Conservation (phyloP, 306 rosid species). For the Inga laurina region DNA sequence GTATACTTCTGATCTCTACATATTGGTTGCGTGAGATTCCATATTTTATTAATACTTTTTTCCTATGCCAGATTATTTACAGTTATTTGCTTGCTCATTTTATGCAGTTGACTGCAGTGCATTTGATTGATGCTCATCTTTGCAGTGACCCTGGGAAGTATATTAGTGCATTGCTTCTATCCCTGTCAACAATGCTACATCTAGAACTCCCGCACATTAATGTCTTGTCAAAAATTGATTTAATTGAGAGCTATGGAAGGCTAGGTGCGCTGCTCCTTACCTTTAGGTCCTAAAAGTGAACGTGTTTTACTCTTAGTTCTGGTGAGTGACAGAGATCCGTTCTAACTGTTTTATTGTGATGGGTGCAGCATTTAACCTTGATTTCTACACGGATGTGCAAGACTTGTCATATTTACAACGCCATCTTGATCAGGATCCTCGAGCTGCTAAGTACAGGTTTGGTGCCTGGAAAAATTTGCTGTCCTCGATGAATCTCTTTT, state of each 20-base stretch:
- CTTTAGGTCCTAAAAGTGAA: slow-evolving; percentile 16
- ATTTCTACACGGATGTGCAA: slow-evolving; percentile 89
- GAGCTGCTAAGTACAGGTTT: slow-evolving; percentile 86
- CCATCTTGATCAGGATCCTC: slow-evolving; percentile 82
- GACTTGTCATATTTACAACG: slow-evolving; percentile 84
- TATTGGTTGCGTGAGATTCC: slow-evolving; percentile 28
- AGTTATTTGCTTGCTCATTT: slow-evolving; percentile 39
- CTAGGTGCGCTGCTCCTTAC: slow-evolving; percentile 56
- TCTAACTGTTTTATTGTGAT: slow-evolving; percentile 28
- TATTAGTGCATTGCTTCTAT: slow-evolving; percentile 82
- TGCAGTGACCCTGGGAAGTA: slow-evolving; percentile 97
- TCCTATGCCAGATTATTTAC: not conserved
- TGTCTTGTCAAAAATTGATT: slow-evolving; percentile 90
- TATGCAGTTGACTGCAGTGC: slow-evolving; percentile 91
- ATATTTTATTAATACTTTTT: not conserved
- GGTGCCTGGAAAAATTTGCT: slow-evolving; percentile 14
- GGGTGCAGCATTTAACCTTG: slow-evolving; percentile 86
- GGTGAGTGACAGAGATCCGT: slow-evolving; percentile 21
- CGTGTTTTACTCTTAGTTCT: slow-evolving; percentile 10
- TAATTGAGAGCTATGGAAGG: slow-evolving; percentile 88
- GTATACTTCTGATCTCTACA: slow-evolving; percentile 46
- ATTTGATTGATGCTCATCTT: slow-evolving; percentile 93
- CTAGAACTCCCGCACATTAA: slow-evolving; percentile 89
- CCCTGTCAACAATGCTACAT: slow-evolving; percentile 90
- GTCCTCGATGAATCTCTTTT: slow-evolving; percentile 15